Percentiles rank a stretch among this genome's conserved stretches.
These are phyloP conservation scores for Tulasnella sp. DNA, from an alignment of 768 basidiomycete genomes.

Conservation along the genomic window DNA sequence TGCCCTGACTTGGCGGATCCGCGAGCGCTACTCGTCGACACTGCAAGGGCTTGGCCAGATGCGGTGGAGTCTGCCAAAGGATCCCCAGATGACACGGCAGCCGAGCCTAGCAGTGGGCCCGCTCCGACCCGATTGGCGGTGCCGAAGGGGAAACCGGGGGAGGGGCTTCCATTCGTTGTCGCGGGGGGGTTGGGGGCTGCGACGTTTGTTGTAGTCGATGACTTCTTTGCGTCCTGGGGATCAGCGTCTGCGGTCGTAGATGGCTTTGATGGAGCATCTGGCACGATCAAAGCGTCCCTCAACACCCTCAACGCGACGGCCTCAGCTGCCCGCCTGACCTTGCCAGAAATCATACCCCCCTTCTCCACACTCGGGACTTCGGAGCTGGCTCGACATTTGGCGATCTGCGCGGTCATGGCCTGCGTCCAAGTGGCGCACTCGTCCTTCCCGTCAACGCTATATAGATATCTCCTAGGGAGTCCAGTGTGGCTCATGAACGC, in stretches of 20 bases:
- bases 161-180: constrained; percentile 10
- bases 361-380: background rate
- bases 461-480: constrained; percentile 80
- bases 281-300: constrained; percentile 64
- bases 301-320: constrained; percentile 71
- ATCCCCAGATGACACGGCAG: constrained; percentile 9
- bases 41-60: constrained; percentile 33
- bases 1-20: constrained; percentile 59
- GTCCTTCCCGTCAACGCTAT: constrained; percentile 74
- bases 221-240: background rate
- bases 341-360: constrained; percentile 29
- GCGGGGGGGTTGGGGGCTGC: background rate
- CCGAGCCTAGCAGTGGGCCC: background rate
- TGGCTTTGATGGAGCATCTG: constrained; percentile 20
- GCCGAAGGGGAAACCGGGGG: constrained; percentile 1
- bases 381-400: constrained; percentile 7
- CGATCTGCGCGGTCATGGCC: constrained; percentile 42
- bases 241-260: background rate
- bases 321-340: constrained; percentile 55
- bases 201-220: background rate
- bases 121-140: constrained; percentile 16
- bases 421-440: constrained; percentile 64
- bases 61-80: constrained; percentile 47
- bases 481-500: constrained; percentile 58
- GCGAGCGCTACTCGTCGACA: constrained; percentile 57